These are phyloP conservation scores for Leucaena leucocephala DNA, from an alignment of 306 rosid genomes.

Conservation along the genomic window DNA sequence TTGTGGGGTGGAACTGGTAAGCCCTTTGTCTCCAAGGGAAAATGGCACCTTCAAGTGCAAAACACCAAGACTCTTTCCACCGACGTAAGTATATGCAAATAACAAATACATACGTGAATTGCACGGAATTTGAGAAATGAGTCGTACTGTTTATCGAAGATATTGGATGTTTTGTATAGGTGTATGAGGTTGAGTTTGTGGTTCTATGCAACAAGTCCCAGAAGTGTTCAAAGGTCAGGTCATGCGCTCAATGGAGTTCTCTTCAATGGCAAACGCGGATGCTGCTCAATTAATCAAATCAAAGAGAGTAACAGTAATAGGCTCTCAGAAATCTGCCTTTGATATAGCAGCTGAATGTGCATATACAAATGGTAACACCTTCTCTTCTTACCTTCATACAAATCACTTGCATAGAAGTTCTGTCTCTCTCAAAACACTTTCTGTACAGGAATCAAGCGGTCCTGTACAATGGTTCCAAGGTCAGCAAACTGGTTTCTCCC, in stretches of 20 bases:
- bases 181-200: slow-evolving; percentile 54
- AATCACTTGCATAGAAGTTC: background rate
- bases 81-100: slow-evolving; percentile 34
- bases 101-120: no score
- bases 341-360: slow-evolving; percentile 65
- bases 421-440: background rate
- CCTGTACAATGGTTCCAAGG: slow-evolving; percentile 55
- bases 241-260: slow-evolving; percentile 61
- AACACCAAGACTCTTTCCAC: slow-evolving; percentile 39
- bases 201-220: slow-evolving; percentile 57
- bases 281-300: slow-evolving; percentile 49
- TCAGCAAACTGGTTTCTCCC: slow-evolving; percentile 50
- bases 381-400: background rate
- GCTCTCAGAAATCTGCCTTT: slow-evolving; percentile 55
- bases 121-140: background rate
- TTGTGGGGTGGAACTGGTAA: slow-evolving; percentile 56
- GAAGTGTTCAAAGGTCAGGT: slow-evolving; percentile 57
- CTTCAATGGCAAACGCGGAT: slow-evolving; percentile 38
- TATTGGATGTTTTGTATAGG: slow-evolving; percentile 32
- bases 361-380: slow-evolving; percentile 45
- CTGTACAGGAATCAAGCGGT: slow-evolving; percentile 41
- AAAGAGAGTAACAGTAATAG: slow-evolving; percentile 47
- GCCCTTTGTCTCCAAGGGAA: slow-evolving; percentile 55
- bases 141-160: no score
- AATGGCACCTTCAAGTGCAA: slow-evolving; percentile 52